Evolutionary conservation across 768 basidiomycete species (phyloP), one percentile per base, ranked within the genome.

Genomic region (Nidularia sp.): DNA sequence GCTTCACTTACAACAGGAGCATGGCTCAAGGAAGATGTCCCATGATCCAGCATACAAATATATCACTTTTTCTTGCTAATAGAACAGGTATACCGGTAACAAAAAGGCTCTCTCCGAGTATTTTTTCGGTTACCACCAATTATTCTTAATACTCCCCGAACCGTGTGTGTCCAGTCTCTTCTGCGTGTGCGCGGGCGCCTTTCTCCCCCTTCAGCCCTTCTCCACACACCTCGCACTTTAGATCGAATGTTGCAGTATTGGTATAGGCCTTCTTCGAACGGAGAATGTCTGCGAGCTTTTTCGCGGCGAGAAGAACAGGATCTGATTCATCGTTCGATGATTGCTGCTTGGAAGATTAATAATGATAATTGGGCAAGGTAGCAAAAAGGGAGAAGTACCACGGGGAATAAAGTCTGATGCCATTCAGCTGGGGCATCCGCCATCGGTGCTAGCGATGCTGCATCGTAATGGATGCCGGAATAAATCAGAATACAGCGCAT

Each of bases 381-480:
- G 36, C 10, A n/a, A 42, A n/a, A 42, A 35, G 42, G 45, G 36
- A 50, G 48, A 53, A 79, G 61, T 53, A 78, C 82, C 7, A 84
- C 72, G 6, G 85, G 85, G 62, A 93, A 92, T 46, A 90, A 64
- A 2, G 89, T 93, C 61, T 93, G 88, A 68, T 98, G 95, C 80
- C 95, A 99, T 53, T 90, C 93, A 29, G 73, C 62, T 0, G 91
- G 90, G 2, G 88, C 90, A 45, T 85, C 84, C 6, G 74, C 72
- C 67, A 81, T 76, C 0, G 93, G 97, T 12, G 95, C 84, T 39
- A 95, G 71, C 0, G 90, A 86, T 4, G 88, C 83, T 6, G 91
- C 91, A 66, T 99, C 96, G 67, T 99, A 99, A 66, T 98, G 95
- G 45, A 98, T 97, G 2, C 96, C 96, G 0, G 90, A 93, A 70